Base-by-base conservation (phyloP, 345 rosid genomes). In the Erucastrum elatum region DNA sequence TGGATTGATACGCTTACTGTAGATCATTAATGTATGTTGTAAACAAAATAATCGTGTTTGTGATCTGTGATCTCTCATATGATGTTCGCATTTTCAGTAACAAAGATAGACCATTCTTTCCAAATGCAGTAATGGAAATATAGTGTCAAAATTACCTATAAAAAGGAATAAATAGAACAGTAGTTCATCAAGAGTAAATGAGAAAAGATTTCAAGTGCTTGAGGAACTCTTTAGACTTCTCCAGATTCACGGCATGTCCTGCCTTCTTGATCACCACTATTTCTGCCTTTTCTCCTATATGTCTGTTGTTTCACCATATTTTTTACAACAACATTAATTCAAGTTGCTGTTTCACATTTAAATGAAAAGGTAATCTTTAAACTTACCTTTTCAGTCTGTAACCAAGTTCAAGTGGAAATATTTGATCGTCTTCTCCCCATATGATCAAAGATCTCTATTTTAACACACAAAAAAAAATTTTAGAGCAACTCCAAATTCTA, bases 391-490 rank as follows among this genome's bases (percentile, higher is more conserved):
- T 68, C 8, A 90, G 79, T 77, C 90, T 85, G 76, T 86, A 56
- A 15, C 87, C 91, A 8, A 89, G 13, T 70, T 89, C 90, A 69
- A 87, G 0, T 8, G 91, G 91, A 33, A 89, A 89, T 29, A 87
- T 86, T 55, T 86, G 87, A 81, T 89, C 91, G 49, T 85, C 70
- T 67, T 87, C 88, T 77, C 89, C 89, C 91, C 91, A 87, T 5
- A 89, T 74, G 56, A 86, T 83, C 34, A 89, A 66, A 0, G 87
- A 61, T 35, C 75, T 83, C 91, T 89, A 81, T 17, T 71, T 1
- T 29, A 31, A 2, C 17, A 33, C 29, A 21, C 10, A 25, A 1
- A 17, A 10, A 29, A 35, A 15, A 51, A 56, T 4, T 21, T 13
- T 29, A 11, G 12, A 12, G 21, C 29, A 17, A 49, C 5, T 10